Evolutionary conservation across 2,329 filamentous ascomycete species (phyloP), one percentile per base, ranked within the genome.

Genomic region (Clonostachys solani): DNA sequence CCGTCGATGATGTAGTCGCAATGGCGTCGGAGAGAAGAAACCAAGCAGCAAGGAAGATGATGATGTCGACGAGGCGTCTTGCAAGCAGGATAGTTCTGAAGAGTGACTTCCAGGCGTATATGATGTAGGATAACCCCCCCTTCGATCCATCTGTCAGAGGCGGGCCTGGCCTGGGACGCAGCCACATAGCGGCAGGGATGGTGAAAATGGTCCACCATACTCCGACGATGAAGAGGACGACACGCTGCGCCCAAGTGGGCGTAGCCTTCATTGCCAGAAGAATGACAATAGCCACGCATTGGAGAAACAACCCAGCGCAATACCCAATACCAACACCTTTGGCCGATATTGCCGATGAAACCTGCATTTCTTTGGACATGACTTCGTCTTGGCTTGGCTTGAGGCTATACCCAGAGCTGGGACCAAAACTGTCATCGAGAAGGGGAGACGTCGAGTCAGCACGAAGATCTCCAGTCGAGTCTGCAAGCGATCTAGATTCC

Each of bases 241-340:
- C 75, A 5, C 92, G 84, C 42, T 96, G 83, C 0, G 90, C 89
- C 73, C 92, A 92, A 0, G 87, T 92, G 6, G 23, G 23, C 5
- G 88, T 87, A 50, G 89, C 92, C 36, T 82, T 78, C 61, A 89
- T 81, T 3, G 73, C 68, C 37, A 91, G 75, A 4, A 97, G 78
- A 38, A 96, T 79, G 43, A 88, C 67, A 50, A 97, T 92, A 45
- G 86, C 84, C 3, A 90, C 61, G 50, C 89, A 86, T 63, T 97
- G 94, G 12, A 97, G 74, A 49, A 95, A 81, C 1, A 97, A 76
- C 0, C 89, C 90, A 1, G 91, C 91, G 36, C 87, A 83, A 62
- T 99, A 99, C 12, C 94, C 94, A 51, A 96, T 95, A 1, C 92
- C 92, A 46, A 97, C 92, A 12, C 94, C 94, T 58, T 87, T 87